Conservation (phyloP, 305 asterid genomes). For the Fraxinus latifolia region DNA sequence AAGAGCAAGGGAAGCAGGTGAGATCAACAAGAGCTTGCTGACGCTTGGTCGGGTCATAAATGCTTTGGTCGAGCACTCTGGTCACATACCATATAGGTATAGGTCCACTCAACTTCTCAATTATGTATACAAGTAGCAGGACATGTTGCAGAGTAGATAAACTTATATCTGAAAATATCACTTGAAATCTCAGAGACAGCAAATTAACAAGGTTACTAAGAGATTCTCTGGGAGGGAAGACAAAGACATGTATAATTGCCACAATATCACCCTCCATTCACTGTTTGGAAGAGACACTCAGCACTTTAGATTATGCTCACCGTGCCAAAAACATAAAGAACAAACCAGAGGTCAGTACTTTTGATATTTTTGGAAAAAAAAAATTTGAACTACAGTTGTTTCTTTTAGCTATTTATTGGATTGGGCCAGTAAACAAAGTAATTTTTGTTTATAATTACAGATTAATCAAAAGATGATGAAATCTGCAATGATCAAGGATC, state of each 20-base stretch:
- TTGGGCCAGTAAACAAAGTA: not conserved
- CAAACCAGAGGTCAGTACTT: conserved; percentile 47
- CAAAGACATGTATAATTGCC: conserved; percentile 57
- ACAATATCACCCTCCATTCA: conserved; percentile 50
- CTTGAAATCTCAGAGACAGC: conserved; percentile 43
- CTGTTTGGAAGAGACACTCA: conserved; percentile 55
- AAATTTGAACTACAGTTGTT: not conserved
- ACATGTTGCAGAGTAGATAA: not conserved
- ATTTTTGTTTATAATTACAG: conserved; percentile 17
- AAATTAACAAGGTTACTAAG: conserved; percentile 55
- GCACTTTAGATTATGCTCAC: conserved; percentile 54
- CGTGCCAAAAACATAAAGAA: conserved; percentile 55
- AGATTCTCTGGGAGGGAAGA: conserved; percentile 56
- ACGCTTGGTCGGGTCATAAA: conserved; percentile 56
- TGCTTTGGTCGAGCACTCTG: conserved; percentile 49
- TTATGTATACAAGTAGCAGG: not conserved
- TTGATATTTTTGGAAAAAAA: not conserved
- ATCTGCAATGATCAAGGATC: conserved; percentile 36
- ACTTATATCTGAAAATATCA: not conserved
- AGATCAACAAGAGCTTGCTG: conserved; percentile 57
- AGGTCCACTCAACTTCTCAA: not conserved
- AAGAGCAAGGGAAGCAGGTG: conserved; percentile 52
- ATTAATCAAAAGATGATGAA: conserved; percentile 44
- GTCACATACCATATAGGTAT: conserved; percentile 57
- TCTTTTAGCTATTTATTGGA: conserved; percentile 12